Base-by-base conservation (phyloP, 139 green algal species). In the Chlamydomonas asymmetrica region DNA sequence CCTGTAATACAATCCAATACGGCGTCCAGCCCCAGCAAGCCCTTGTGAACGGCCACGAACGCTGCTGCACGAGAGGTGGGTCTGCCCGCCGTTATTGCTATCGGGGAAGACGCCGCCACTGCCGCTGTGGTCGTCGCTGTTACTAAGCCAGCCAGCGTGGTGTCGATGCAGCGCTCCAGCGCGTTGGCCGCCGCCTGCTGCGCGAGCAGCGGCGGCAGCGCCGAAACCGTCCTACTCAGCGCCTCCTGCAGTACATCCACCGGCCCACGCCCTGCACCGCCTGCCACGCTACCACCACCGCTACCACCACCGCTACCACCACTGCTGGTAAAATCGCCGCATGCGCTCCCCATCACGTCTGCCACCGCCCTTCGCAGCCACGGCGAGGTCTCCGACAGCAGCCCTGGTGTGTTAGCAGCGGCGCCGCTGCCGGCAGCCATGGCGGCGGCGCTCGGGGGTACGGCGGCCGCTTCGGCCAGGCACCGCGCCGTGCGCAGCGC, bases 401-500 rank as follows among this genome's bases (percentile, higher is more conserved):
- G 56, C 70, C 3, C 0, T 40, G 29, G 49, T 31, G 0, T 45
- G 2, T 52, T 16, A 52, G 45, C 45, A 52, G 45, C 45, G 18
- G 45, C 3, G 64, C 64, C 5, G 65, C 71, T 13, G 71, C 59
- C 22, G 59, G 31, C 40, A 77, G 71, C 59, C 59, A 77, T 18
- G 69, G 69, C 35, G 65, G 5, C n/a, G 52, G 37, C 10, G 18
- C 16, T 52, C 45, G 10, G 45, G 10, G 45, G 16, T 27, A 43
- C 29, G 9, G 49, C 48, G 0, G 62, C 62, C 38, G 73, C 73
- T 10, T 63, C 49, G 2, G 73, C 73, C 31, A 80, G 73, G 5
- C 63, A 63, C 27, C 75, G 75, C 25, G 75, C 25, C 0, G 54
- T 66, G 0, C 60, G 66, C 66, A 81, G 45, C 29, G 75, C 75